A percentile compares a stretch with the other conserved stretches of the same genome.
Conservation (phyloP, 192 early-diverging fungal species). For the Linnemannia exigua region DNA sequence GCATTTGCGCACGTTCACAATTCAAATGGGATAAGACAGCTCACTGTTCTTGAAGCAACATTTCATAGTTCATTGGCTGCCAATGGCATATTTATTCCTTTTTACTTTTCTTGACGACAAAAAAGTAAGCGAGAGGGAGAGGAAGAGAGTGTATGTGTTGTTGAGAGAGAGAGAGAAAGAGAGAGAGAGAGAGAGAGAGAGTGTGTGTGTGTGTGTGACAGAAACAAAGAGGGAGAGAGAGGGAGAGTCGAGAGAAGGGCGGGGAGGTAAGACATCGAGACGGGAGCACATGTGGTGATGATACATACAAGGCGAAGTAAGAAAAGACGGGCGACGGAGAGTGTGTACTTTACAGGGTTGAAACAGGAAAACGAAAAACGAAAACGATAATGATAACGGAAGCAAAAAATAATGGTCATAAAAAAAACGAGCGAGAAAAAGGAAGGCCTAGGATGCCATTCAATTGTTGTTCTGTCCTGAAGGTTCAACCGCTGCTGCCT, state of each 20-base stretch:
- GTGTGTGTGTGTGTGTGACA: no score
- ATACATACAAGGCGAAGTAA: slow-evolving; percentile 1
- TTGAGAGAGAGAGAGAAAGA: background rate
- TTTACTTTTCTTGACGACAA: background rate
- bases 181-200: background rate
- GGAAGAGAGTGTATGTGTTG: no score
- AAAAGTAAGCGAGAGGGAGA: background rate
- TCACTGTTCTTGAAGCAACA: background rate
- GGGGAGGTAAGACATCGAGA: no score
- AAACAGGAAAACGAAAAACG: background rate
- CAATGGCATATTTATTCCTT: background rate
- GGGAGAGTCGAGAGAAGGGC: background rate
- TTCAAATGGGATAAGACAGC: background rate
- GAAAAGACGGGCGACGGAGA: background rate
- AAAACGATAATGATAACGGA: background rate
- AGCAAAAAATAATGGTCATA: background rate
- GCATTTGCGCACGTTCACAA: background rate
- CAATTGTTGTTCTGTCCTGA: background rate
- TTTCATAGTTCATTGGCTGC: background rate
- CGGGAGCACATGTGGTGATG: background rate
- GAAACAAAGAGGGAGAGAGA: background rate
- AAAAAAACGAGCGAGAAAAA: background rate
- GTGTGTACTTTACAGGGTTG: slow-evolving; percentile 7
- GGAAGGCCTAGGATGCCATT: background rate
- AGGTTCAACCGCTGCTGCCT: background rate